Base-by-base conservation (phyloP, 176 grass and related monocot species). In the Aegilops speltoides region DNA sequence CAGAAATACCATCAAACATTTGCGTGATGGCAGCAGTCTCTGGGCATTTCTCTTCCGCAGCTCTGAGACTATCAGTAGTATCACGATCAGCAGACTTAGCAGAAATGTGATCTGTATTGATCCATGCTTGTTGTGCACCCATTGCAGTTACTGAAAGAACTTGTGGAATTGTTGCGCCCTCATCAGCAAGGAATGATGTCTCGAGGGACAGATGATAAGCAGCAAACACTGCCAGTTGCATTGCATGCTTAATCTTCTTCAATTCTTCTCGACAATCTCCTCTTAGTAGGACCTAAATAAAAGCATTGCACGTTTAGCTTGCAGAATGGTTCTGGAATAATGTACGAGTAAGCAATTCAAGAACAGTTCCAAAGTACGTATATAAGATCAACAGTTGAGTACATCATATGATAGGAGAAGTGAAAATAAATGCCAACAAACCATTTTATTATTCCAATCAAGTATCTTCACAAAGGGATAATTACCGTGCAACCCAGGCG, bases 401-500 rank as follows among this genome's bases (percentile, higher is more conserved):
- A 56, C 76, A 36, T 17, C 14, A 57, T 59, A 68, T 10, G 23
- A 68, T 17, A 41, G 48, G 52, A 82, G 26, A 68, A 10, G 5
- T 20, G 64, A 68, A 79, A 68, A 66, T 31, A 36, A 69, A 34
- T 64, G 50, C 36, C 32, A 75, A 48, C 68, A 38, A 41, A 33
- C 7, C 8, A 61, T 54, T 65, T 67, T 64, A 22, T 69, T 13
- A 88, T 26, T 67, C 8, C 24, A 77, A 61, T 73, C 26, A 19
- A 64, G 62, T 48, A 26, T 89, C n/a, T 71, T 68, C 22, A 29
- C 29, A 26, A 75, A 64, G 50, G 13, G 68, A 23, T 12, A 59
- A 87, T 98, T 98, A 98, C 96, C 89, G 96, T 95, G 93, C 96
- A 98, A 73, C 96, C 96, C 79, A 95, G 82, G 36, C 83, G 91